Percentiles rank a stretch among this genome's conserved stretches.
Evolutionary conservation across 2,329 filamentous ascomycete species (phyloP).

Genomic region (Aspergillus sp.): DNA sequence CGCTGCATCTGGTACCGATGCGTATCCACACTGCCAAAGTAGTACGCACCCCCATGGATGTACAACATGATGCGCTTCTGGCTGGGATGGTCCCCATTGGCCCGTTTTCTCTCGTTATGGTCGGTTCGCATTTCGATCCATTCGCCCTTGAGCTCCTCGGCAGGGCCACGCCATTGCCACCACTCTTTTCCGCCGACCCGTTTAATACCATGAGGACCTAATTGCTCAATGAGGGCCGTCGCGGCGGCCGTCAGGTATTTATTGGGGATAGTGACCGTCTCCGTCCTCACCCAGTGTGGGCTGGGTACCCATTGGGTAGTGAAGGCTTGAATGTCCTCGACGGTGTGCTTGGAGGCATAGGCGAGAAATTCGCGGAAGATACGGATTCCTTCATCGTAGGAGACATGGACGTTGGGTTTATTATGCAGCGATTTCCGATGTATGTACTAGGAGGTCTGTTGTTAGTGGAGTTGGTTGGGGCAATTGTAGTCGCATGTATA

Average conservation of each 20-base stretch:
- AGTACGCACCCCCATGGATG: conserved; percentile 91
- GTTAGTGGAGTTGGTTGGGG: conserved; percentile 8
- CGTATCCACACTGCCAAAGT: conserved; percentile 91
- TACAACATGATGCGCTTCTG: conserved; percentile 84
- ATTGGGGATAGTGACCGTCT: conserved; percentile 65
- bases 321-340: conserved; percentile 91
- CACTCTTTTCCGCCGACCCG: conserved; percentile 77
- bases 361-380: conserved; percentile 82
- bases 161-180: conserved; percentile 81
- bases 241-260: conserved; percentile 67
- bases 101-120: conserved; percentile 68
- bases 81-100: conserved; percentile 42
- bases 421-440: conserved; percentile 72
- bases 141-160: conserved; percentile 71
- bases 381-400: conserved; percentile 89
- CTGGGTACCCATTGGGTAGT: conserved; percentile 88
- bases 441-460: conserved; percentile 64
- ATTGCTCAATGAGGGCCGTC: conserved; percentile 64
- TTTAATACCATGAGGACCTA: conserved; percentile 73
- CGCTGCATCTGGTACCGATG: conserved; percentile 98
- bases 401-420: conserved; percentile 85
- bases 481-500: neutral
- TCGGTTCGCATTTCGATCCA: conserved; percentile 96
- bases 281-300: conserved; percentile 81
- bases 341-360: conserved; percentile 82